Conservation (phyloP, 1,284 basidiomycete genomes). For the Sporisorium iseilematis-ciliati region DNA sequence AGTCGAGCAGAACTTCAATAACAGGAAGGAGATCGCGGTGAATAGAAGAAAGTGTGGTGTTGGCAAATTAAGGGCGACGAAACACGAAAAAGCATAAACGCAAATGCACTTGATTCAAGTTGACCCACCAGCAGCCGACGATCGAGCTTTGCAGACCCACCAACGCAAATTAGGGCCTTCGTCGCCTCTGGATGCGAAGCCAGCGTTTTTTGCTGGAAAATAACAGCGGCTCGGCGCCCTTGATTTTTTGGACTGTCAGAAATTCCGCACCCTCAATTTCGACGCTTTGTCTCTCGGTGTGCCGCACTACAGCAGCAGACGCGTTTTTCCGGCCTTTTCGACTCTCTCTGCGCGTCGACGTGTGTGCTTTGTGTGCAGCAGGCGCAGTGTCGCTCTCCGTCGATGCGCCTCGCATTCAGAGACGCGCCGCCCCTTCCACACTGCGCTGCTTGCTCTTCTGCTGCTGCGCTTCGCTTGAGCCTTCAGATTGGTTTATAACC, state of each 20-base stretch:
- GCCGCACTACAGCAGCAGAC: constrained; percentile 4
- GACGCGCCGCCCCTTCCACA: not conserved
- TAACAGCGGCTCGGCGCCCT: constrained; percentile 7
- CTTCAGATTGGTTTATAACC: constrained; percentile 45
- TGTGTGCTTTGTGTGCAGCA: not conserved
- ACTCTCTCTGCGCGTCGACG: constrained; percentile 4
- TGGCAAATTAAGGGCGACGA: constrained; percentile 10
- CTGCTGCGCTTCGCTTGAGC: not conserved
- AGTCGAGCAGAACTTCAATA: no score
- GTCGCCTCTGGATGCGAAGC: constrained; percentile 18
- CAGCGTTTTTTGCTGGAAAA: not conserved
- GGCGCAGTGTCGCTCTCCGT: not conserved
- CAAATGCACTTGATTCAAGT: not conserved
- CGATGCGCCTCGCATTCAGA: constrained; percentile 5
- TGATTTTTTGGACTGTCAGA: constrained; percentile 2
- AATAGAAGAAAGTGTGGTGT: no score
- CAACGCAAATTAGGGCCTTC: constrained; percentile 15
- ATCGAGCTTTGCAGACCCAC: not conserved
- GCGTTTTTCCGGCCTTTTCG: constrained; percentile 1
- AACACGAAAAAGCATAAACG: constrained; percentile 6
- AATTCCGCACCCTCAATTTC: constrained; percentile 12
- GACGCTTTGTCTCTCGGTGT: no score
- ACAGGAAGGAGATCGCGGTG: no score
- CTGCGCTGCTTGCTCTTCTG: constrained; percentile 4
- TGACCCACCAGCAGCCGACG: not conserved